Conservation (phyloP, 441 rosid genomes). For the Mallotus japonicus region DNA sequence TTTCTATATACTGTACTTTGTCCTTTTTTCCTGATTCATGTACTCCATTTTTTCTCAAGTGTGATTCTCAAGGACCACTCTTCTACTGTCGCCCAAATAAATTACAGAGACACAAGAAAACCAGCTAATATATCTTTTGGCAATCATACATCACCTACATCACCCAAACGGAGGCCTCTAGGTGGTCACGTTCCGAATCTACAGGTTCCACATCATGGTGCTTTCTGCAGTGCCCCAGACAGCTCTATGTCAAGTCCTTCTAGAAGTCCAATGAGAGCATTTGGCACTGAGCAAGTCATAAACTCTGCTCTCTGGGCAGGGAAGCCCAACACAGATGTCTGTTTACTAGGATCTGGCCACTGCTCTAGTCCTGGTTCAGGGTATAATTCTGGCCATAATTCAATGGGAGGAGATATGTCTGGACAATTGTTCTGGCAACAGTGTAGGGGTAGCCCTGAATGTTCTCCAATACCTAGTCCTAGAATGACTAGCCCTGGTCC, state of each 20-base stretch:
- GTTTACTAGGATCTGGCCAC: conserved; percentile 63
- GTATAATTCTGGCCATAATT: conserved; percentile 89
- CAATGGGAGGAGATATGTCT: conserved; percentile 91
- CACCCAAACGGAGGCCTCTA: conserved; percentile 62
- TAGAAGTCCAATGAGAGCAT: conserved; percentile 84
- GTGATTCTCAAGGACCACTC: conserved; percentile 53
- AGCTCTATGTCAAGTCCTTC: conserved; percentile 98
- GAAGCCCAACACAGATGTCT: conserved; percentile 56
- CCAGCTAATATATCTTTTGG: conserved; percentile 45
- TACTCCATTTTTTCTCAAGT: conserved; percentile 33
- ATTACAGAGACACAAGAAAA: conserved; percentile 53
- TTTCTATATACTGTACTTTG: neutral
- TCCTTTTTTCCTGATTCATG: conserved; percentile 13
- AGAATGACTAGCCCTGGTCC: conserved; percentile 95
- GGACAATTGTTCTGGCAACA: conserved; percentile 90
- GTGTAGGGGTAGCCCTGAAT: conserved; percentile 92
- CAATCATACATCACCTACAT: conserved; percentile 48
- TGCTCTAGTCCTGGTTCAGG: conserved; percentile 99
- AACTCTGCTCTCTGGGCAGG: conserved; percentile 53
- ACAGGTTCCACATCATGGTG: conserved; percentile 61
- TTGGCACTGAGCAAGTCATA: conserved; percentile 55
- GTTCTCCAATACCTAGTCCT: conserved; percentile 96
- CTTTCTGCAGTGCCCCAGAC: conserved; percentile 81
- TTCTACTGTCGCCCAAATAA: conserved; percentile 38
- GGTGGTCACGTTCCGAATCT: conserved; percentile 56